These are phyloP conservation scores for Coix lacrymajobi DNA, from an alignment of 176 grass and related monocot genomes.

Conservation along the genomic window DNA sequence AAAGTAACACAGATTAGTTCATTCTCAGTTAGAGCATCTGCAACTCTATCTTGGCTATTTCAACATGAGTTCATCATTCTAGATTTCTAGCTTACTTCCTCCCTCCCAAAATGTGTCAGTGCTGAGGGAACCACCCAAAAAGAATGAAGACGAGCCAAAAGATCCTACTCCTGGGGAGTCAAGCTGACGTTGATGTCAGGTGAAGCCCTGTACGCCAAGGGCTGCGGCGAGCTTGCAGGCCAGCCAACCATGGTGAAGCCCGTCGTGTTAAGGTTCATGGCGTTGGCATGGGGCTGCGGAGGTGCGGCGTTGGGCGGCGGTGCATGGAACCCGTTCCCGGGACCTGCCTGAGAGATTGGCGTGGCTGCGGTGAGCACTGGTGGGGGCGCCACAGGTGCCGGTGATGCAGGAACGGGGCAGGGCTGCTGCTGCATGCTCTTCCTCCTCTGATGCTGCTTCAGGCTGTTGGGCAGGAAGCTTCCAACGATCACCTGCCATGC, in stretches of 20 bases:
- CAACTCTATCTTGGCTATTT: slow-evolving; percentile 11
- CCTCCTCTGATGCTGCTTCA: slow-evolving; percentile 85
- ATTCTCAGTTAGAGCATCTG: background rate
- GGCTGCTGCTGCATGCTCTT: slow-evolving; percentile 10
- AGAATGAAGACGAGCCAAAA: background rate
- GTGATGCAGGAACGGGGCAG: background rate
- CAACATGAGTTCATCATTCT: background rate
- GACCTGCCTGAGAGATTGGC: slow-evolving; percentile 79
- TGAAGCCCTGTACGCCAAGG: slow-evolving; percentile 43
- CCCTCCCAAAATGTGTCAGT: slow-evolving; percentile 25
- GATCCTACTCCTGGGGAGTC: slow-evolving; percentile 52
- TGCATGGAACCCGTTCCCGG: slow-evolving; percentile 32
- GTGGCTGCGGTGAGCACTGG: slow-evolving; percentile 42
- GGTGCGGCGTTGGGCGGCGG: background rate
- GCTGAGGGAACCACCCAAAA: background rate
- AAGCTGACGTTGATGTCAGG: slow-evolving; percentile 84
- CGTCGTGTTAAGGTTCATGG: slow-evolving; percentile 32
- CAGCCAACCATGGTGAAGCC: slow-evolving; percentile 57
- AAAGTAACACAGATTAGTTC: background rate
- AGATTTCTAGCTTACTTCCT: slow-evolving; percentile 27
- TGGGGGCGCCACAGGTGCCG: background rate
- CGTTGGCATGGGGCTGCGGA: slow-evolving; percentile 16
- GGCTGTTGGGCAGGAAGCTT: slow-evolving; percentile 82
- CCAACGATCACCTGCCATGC: slow-evolving; percentile 72
- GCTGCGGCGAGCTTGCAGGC: slow-evolving; percentile 39